These are phyloP conservation scores for Russula lepida DNA, from an alignment of 768 basidiomycete species.

Conservation along the genomic window DNA sequence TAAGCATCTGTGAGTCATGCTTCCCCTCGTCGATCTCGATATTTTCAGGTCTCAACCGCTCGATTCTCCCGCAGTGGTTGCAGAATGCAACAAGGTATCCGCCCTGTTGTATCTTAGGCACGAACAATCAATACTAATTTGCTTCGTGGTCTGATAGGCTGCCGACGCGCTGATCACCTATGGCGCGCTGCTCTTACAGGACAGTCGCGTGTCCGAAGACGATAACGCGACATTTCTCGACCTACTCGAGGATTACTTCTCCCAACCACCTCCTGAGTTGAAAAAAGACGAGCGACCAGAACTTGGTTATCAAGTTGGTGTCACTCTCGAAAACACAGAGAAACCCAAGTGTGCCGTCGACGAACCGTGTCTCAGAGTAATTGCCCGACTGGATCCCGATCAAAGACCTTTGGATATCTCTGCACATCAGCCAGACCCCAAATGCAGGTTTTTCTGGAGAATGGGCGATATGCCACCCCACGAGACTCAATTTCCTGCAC, in stretches of 20 bases:
- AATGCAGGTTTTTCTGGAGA: slow-evolving; percentile 90
- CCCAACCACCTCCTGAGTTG: slow-evolving; percentile 53
- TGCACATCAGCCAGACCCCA: slow-evolving; percentile 80
- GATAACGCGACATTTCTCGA: slow-evolving; percentile 82
- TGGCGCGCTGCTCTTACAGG: slow-evolving; percentile 80
- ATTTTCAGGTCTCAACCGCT: slow-evolving; percentile 45
- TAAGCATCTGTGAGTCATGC: slow-evolving; percentile 23
- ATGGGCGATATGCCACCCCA: slow-evolving; percentile 73
- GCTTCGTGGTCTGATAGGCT: slow-evolving; percentile 38
- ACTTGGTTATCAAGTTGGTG: slow-evolving; percentile 85
- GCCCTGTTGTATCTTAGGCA: not conserved
- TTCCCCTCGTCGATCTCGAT: slow-evolving; percentile 76
- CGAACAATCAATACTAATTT: not conserved
- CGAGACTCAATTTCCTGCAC: slow-evolving; percentile 61
- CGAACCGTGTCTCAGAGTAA: slow-evolving; percentile 74
- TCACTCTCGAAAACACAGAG: slow-evolving; percentile 95
- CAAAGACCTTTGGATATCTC: slow-evolving; percentile 83
- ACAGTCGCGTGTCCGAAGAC: slow-evolving; percentile 74
- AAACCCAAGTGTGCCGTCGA: slow-evolving; percentile 80
- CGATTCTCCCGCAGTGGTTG: slow-evolving; percentile 39
- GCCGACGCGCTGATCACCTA: slow-evolving; percentile 75
- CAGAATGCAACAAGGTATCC: slow-evolving; percentile 61
- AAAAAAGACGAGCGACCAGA: slow-evolving; percentile 78
- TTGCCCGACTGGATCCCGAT: slow-evolving; percentile 60
- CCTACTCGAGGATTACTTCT: slow-evolving; percentile 90